Conservation (phyloP, 2,329 filamentous ascomycete genomes). For the Aspergillus sp. region DNA sequence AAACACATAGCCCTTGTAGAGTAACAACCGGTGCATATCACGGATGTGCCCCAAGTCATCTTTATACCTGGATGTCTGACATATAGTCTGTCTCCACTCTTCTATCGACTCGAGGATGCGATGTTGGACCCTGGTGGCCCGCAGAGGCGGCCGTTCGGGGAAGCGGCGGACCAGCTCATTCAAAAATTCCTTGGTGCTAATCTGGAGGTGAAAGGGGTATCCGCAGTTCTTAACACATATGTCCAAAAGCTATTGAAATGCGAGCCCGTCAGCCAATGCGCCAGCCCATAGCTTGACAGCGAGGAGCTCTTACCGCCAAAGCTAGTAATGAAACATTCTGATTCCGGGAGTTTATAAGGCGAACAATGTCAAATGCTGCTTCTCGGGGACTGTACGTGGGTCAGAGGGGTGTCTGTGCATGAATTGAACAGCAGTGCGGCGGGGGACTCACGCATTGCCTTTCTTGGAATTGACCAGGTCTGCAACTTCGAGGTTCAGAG, state of each 20-base stretch:
- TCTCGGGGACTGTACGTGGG: conserved; percentile 72
- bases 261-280: conserved; percentile 19
- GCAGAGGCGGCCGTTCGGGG: conserved; percentile 86
- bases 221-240: conserved; percentile 99
- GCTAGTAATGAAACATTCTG: conserved; percentile 92
- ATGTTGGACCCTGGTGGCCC: conserved; percentile 82
- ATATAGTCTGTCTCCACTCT: conserved; percentile 98
- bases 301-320: conserved; percentile 59
- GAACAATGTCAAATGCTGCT: conserved; percentile 89
- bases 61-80: conserved; percentile 96
- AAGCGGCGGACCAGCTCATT: conserved; percentile 97
- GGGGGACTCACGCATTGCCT: conserved; percentile 70
- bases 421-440: conserved; percentile 1
- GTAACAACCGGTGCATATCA: conserved; percentile 94
- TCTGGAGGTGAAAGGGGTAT: conserved; percentile 97
- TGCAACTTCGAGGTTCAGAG: conserved; percentile 92
- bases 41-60: conserved; percentile 94
- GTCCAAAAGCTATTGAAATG: conserved; percentile 71
- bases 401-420: conserved; percentile 29
- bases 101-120: conserved; percentile 96
- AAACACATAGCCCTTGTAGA: conserved; percentile 97
- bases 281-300: conserved; percentile 1
- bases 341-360: conserved; percentile 95
- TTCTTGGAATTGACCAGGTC: conserved; percentile 98
- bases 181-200: conserved; percentile 97